phyloP scores from a whole-genome alignment of 805 yeast species.

The Zygoascus bituminiphila region DNA sequence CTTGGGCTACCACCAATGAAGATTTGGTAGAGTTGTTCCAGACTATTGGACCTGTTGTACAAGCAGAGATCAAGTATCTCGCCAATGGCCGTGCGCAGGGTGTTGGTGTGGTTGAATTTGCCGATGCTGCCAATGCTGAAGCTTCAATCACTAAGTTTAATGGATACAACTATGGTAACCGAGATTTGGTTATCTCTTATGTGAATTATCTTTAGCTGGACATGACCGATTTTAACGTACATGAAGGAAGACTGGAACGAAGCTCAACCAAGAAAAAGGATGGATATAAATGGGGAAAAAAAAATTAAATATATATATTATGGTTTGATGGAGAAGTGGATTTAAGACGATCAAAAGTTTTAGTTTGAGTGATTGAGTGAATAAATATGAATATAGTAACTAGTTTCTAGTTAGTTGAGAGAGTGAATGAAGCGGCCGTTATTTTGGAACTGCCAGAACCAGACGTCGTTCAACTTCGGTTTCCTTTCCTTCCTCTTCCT shows the following conservation, averaged over 20 bases:
- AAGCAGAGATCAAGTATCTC: conserved; percentile 67
- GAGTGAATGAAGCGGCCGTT: neutral
- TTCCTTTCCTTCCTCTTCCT: conserved; percentile 91
- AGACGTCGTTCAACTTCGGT: conserved; percentile 82
- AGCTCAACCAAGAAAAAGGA: too few relatives aligned
- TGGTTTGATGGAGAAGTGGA: neutral
- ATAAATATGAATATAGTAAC: neutral
- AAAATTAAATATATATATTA: neutral
- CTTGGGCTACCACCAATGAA: conserved; percentile 78
- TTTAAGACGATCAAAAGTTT: neutral
- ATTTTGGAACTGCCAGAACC: conserved; percentile 41
- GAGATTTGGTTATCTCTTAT: conserved; percentile 59
- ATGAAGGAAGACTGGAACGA: too few relatives aligned
- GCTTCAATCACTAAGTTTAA: conserved; percentile 66
- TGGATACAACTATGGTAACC: conserved; percentile 77
- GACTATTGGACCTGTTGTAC: conserved; percentile 65
- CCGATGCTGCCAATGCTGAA: conserved; percentile 57
- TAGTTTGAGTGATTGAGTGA: neutral
- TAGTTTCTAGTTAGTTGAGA: neutral
- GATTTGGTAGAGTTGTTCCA: conserved; percentile 82
- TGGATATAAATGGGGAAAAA: too few relatives aligned
- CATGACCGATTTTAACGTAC: neutral
- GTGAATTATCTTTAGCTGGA: conserved; percentile 36
- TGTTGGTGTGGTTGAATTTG: conserved; percentile 76
- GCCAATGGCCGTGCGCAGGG: conserved; percentile 66